Conservation (phyloP, 208 protist species). For the Trypanosoma cruzi region DNA sequence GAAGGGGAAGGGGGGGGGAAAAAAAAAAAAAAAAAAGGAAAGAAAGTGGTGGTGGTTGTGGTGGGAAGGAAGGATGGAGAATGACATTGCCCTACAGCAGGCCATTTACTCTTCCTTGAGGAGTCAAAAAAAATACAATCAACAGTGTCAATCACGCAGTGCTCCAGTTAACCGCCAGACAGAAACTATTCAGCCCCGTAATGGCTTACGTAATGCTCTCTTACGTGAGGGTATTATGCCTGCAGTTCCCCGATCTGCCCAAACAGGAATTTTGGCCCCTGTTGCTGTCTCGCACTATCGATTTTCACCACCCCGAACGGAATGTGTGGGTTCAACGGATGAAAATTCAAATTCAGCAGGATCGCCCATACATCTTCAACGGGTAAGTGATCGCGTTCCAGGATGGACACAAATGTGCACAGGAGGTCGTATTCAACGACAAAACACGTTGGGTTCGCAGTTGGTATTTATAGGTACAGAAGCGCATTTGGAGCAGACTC, state of each 20-base stretch:
- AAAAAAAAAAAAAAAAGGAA: background rate
- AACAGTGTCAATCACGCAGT: background rate
- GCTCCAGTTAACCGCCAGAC: background rate
- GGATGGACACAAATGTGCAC: conserved; percentile 32
- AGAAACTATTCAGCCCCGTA: background rate
- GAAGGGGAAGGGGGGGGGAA: background rate
- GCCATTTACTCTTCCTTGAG: conserved; percentile 35
- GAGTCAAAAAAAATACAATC: background rate
- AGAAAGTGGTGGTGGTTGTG: too few relatives aligned
- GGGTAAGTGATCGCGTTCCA: conserved; percentile 30
- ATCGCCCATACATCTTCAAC: conserved; percentile 20
- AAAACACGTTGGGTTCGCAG: conserved; percentile 31
- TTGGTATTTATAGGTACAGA: conserved; percentile 33
- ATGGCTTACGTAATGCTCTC: conserved; percentile 28
- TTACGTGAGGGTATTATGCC: conserved; percentile 38
- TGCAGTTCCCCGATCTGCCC: conserved; percentile 15
- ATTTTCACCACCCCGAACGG: background rate
- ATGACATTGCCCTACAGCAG: conserved; percentile 27
- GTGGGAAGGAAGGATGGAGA: conserved; percentile 28
- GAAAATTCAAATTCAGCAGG: conserved; percentile 2
- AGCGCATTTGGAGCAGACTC: conserved; percentile 15
- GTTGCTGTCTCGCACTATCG: conserved; percentile 8
- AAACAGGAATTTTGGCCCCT: background rate
- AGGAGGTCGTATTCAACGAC: conserved; percentile 32
- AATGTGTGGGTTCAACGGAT: conserved; percentile 16